These are phyloP conservation scores for Trichocomaceae sp. DNA, from an alignment of 2,329 filamentous ascomycete species.

Conservation along the genomic window DNA sequence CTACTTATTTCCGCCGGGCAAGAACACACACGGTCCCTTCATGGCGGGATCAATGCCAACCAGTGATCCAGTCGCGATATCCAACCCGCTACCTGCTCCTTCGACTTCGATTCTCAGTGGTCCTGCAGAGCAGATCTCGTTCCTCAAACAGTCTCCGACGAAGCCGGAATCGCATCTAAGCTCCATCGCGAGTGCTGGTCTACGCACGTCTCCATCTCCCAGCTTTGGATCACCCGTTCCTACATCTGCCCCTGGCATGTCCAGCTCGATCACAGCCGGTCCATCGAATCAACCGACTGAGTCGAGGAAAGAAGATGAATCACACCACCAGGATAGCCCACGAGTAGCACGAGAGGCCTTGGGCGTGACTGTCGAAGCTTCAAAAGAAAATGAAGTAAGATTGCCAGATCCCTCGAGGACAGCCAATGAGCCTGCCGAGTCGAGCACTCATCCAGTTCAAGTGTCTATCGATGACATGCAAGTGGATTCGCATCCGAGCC, in stretches of 20 bases:
- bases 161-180: conserved; percentile 34
- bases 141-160: conserved; percentile 25
- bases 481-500: conserved; percentile 46
- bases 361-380: conserved; percentile 24
- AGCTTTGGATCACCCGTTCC: conserved; percentile 32
- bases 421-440: conserved; percentile 44
- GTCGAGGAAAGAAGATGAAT: conserved; percentile 25
- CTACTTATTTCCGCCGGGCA: conserved; percentile 27
- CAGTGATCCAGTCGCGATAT: conserved; percentile 35
- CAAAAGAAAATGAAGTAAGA: conserved; percentile 28
- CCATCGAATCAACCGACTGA: conserved; percentile 25
- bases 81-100: conserved; percentile 27
- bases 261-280: conserved; percentile 51
- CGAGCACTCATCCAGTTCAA: conserved; percentile 43
- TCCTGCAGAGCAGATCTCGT: conserved; percentile 26
- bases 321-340: conserved; percentile 26
- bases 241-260: conserved; percentile 28
- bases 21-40: conserved; percentile 26
- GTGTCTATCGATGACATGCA: conserved; percentile 42
- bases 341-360: conserved; percentile 39
- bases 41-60: conserved; percentile 41
- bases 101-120: conserved; percentile 25
- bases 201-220: conserved; percentile 29
- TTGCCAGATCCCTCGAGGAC: conserved; percentile 20
- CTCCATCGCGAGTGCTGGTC: conserved; percentile 38